Evolutionary conservation across 129 eudicot genomes (phyloP).

Genomic region (Pulicaria dysenterica): DNA sequence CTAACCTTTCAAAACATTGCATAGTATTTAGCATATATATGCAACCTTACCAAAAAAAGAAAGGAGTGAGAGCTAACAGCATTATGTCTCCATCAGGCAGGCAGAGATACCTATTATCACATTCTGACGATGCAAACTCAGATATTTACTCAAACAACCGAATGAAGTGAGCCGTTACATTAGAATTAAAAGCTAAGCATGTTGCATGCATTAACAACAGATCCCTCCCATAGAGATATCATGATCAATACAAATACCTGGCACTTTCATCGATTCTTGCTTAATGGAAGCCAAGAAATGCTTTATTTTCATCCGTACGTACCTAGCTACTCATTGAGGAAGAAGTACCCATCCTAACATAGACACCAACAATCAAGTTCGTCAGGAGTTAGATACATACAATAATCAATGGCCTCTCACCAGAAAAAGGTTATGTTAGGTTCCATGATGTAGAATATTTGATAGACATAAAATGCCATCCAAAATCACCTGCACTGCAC

Average conservation of each 20-base stretch:
- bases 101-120: no score
- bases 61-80: no score
- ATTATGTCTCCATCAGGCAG: no score
- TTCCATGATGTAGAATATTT: neutral
- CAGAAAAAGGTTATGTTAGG: neutral
- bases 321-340: slow-evolving; percentile 14
- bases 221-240: slow-evolving; percentile 13
- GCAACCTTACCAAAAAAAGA: no score
- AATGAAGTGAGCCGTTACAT: no score
- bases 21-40: no score
- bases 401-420: slow-evolving; percentile 4
- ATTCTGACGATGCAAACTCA: no score
- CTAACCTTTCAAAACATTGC: no score
- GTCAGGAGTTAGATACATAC: slow-evolving; percentile 23
- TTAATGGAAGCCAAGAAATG: neutral
- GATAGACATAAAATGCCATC: neutral
- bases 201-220: neutral
- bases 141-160: no score
- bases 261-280: slow-evolving; percentile 1
- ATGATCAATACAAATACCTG: slow-evolving; percentile 20
- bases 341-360: slow-evolving; percentile 31
- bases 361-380: slow-evolving; percentile 31
- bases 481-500: slow-evolving; percentile 24
- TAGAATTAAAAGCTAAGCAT: no score
- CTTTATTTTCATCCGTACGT: neutral